Base-by-base conservation (phyloP, 306 rosid species). In the Corylus heterophylla region DNA sequence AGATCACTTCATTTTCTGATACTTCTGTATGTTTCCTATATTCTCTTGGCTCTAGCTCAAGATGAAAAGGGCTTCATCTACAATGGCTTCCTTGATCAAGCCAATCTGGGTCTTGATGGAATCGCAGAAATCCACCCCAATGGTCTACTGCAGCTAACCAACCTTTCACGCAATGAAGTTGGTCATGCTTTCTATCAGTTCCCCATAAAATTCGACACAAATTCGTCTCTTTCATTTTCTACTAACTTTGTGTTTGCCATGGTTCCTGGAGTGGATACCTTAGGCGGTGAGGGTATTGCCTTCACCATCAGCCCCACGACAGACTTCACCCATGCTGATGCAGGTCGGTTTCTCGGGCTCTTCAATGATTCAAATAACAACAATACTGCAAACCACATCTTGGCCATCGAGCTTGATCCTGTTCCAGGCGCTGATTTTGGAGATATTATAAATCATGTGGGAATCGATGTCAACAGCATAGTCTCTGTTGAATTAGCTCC, bases 401-500 rank as follows among this genome's bases (percentile, higher is more conserved):
- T 86, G 4, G 86, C 84, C 0, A 72, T 86, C 8, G 89, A 86
- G 80, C 75, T 86, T 3, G 86, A 86, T 12, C 54, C 86, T 0
- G 4, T 62, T 7, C 39, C 13, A 73, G 69, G 12, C 67, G 2
- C 17, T 3, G 84, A 82, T 20, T 79, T 82, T 17, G 0, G 5
- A 8, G 89, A 82, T 25, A 68, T 35, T 54, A 22, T 3, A 0
- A 86, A 86, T 13, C 89, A 82, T 50, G 84, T 82, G 31, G 84
- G 84, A 8, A 69, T 86, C 4, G 86, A 86, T 29, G 71, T 86
- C 17, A 73, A 86, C 31, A 31, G 77, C 11, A 39, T 86, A 56
- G 4, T 4, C 1, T 86, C 86, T 1, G 5, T 1, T 1, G 35
- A 37, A 1, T 70, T 82, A 5, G 39, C 50, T 47, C 1, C 77